Conservation (phyloP, 2,329 filamentous ascomycete genomes). For the Cephalotrichum gorgonifer region DNA sequence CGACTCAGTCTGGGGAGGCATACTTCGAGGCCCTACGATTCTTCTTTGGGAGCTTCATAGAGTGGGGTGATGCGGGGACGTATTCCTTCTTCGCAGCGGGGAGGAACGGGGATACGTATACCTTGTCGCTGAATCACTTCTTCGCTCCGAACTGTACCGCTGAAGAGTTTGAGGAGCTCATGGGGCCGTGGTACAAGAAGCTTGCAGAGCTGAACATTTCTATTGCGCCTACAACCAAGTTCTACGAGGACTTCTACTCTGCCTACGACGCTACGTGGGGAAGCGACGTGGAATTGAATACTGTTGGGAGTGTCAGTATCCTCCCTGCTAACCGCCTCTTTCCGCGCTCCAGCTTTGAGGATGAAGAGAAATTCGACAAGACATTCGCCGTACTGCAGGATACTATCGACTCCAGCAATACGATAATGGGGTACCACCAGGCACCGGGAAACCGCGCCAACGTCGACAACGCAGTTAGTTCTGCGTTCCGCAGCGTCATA, state of each 20-base stretch:
- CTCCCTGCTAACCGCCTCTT: conserved; percentile 10
- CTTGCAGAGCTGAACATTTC: conserved; percentile 12
- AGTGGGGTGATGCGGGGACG: conserved; percentile 35
- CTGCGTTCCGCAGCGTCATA: conserved; percentile 3
- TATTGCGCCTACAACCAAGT: conserved; percentile 1
- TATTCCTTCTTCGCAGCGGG: conserved; percentile 7
- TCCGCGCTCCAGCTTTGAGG: conserved; percentile 10
- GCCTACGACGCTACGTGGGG: conserved; percentile 9
- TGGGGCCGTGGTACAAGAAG: conserved; percentile 28
- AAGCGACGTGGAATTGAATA: conserved; percentile 3
- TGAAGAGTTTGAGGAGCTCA: conserved; percentile 23
- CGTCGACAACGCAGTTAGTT: conserved; percentile 2
- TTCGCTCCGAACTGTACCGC: conserved; percentile 8
- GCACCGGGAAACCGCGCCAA: conserved; percentile 4
- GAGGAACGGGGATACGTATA: not conserved
- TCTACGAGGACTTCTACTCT: conserved; percentile 6
- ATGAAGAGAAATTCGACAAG: conserved; percentile 6
- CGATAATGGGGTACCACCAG: conserved; percentile 10
- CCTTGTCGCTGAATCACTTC: not conserved
- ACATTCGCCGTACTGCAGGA: conserved; percentile 2
- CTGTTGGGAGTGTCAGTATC: conserved; percentile 1
- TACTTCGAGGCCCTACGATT: conserved; percentile 37
- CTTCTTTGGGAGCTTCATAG: conserved; percentile 29
- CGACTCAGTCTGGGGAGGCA: conserved; percentile 17
- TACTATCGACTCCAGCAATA: not conserved